A percentile compares a stretch with the other conserved stretches of the same genome.
Conservation (phyloP, 139 green algal genomes). For the Closterium sp. region DNA sequence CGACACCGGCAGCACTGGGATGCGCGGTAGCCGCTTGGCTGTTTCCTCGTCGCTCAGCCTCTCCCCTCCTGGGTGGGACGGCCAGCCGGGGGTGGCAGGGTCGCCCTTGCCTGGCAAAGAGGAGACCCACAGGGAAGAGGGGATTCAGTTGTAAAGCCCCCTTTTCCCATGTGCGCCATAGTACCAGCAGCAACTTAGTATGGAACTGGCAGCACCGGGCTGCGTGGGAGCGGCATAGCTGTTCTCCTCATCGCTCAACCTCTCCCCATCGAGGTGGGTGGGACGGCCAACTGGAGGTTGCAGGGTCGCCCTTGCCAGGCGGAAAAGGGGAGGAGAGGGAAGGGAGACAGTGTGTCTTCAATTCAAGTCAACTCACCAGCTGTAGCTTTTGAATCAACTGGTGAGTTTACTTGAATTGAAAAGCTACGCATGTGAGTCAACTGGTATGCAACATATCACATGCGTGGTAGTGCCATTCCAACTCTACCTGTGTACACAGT, state of each 20-base stretch:
- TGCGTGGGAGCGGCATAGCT: not conserved
- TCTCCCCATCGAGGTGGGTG: not conserved
- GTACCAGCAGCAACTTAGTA: not conserved
- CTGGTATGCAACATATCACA: too few relatives aligned
- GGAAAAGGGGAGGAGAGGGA: not conserved
- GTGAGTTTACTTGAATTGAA: too few relatives aligned
- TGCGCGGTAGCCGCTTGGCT: not conserved
- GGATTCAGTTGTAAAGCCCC: too few relatives aligned
- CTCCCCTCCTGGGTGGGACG: conserved; percentile 17
- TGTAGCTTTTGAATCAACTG: too few relatives aligned
- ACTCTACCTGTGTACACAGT: conserved; percentile 14
- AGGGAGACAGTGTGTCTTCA: too few relatives aligned
- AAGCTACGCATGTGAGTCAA: too few relatives aligned
- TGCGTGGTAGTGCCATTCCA: too few relatives aligned
- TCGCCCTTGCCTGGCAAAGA: conserved; percentile 16
- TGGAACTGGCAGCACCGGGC: conserved; percentile 21
- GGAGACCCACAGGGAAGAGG: not conserved
- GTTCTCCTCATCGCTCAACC: not conserved
- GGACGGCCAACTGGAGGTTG: conserved; percentile 35
- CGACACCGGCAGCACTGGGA: conserved; percentile 25
- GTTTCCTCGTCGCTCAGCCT: not conserved
- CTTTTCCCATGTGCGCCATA: not conserved
- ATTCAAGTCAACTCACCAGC: too few relatives aligned
- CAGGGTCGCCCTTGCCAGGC: conserved; percentile 14
- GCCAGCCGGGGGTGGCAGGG: conserved; percentile 33